Evolutionary conservation across 2,329 filamentous ascomycete genomes (phyloP), one percentile per base, ranked within the genome.

Genomic region (Iodosphaeria phyllophila): DNA sequence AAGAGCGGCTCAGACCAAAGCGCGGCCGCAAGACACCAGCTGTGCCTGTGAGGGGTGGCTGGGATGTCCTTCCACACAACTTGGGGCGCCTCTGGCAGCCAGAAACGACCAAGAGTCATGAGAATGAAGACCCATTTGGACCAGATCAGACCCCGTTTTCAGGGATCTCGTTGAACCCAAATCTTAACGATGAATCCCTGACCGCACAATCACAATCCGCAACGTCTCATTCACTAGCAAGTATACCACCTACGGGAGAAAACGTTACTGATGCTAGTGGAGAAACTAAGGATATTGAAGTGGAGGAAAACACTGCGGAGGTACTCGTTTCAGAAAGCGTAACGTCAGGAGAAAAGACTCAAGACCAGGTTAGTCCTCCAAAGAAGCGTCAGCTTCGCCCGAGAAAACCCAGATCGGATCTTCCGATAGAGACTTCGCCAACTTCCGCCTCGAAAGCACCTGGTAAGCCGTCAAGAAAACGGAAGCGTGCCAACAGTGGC

Each of bases 41-140:
- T 16, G 25, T 27, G 13, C 20, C 25, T 13, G 20, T 27, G 9
- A 27, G 20, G 16, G 25, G 25, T 13, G 25, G 25, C 15, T 27
- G 25, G 25, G 25, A 27, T 10, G 20, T 22, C 11, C 20, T 27
- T n/a, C 25, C 25, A 15, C 25, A 27, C 8, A 27, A 27, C 16
- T 11, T 27, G 10, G 25, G 25, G 5, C 19, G 23, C n/a, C 20
- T 22, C n/a, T 22, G 17, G 20, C n/a, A 16, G 15, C 25, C 20
- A 15, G 16, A 13, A 3, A 18, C 13, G 11, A 6, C 7, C 18
- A 19, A n/a, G n/a, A n/a, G n/a, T n/a, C n/a, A n/a, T n/a, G n/a
- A n/a, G n/a, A 20, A 20, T 13, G 19, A 13, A 10, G 19, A 20
- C 19, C 13, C 3, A 4, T n/a, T 9, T 4, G 19, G 19, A 5